phyloP scores from a whole-genome alignment of 2,329 filamentous ascomycete species.

The Aspergillus nomiae region DNA sequence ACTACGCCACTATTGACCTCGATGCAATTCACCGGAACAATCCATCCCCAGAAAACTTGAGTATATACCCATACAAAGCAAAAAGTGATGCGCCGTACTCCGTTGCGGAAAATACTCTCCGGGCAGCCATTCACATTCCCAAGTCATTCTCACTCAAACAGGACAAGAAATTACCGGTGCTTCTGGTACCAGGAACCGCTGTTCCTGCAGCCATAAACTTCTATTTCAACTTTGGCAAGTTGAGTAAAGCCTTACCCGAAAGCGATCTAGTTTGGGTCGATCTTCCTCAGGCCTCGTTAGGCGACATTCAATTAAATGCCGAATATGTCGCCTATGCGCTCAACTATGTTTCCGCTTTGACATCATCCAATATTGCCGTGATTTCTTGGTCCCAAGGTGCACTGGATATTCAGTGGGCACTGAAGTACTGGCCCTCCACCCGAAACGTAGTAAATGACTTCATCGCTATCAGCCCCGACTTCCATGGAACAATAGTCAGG shows the following conservation, averaged over 20 bases:
- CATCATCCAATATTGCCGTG: slow-evolving; percentile 44
- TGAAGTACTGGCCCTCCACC: slow-evolving; percentile 60
- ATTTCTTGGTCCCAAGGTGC: slow-evolving; percentile 61
- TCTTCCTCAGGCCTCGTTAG: slow-evolving; percentile 50
- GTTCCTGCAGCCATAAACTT: slow-evolving; percentile 50
- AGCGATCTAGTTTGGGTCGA: slow-evolving; percentile 60
- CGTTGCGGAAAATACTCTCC: slow-evolving; percentile 49
- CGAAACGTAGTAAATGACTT: slow-evolving; percentile 51
- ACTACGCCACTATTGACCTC: slow-evolving; percentile 16
- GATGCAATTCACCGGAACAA: slow-evolving; percentile 22
- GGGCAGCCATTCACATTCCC: slow-evolving; percentile 57
- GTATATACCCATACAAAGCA: slow-evolving; percentile 22
- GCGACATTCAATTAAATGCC: slow-evolving; percentile 54
- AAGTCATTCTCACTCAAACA: slow-evolving; percentile 50
- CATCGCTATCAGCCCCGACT: slow-evolving; percentile 57
- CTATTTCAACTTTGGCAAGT: slow-evolving; percentile 52
- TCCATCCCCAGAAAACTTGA: background rate
- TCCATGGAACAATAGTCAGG: slow-evolving; percentile 50
- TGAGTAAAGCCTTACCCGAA: slow-evolving; percentile 45
- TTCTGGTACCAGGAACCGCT: slow-evolving; percentile 58
- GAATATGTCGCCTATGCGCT: slow-evolving; percentile 62
- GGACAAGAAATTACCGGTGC: slow-evolving; percentile 46
- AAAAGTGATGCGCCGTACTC: slow-evolving; percentile 52
- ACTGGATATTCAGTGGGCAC: slow-evolving; percentile 58
- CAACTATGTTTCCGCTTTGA: slow-evolving; percentile 55